Evolutionary conservation across 179 eudicot genomes (phyloP).

Genomic region (Heliamphora pulchella): DNA sequence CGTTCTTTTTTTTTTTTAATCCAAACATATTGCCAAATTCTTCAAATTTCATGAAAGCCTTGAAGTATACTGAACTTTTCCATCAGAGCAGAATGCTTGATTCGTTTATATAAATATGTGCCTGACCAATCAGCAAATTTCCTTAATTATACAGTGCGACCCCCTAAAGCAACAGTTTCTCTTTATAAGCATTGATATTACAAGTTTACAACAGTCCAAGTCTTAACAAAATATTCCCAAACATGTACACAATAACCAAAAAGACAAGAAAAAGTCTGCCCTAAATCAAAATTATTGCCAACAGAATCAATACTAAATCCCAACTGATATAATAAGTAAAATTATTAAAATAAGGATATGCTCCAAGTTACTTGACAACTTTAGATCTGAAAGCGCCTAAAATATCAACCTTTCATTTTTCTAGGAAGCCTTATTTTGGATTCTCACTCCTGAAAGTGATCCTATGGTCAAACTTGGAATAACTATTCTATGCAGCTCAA

Average conservation of each 20-base stretch:
- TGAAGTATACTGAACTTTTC: background rate
- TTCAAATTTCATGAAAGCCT: background rate
- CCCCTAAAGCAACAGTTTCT: background rate
- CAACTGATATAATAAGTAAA: background rate
- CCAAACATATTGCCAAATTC: conserved; percentile 2
- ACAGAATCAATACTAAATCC: background rate
- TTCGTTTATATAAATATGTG: background rate
- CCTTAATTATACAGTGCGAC: background rate
- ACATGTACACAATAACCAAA: background rate
- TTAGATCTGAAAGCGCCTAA: background rate
- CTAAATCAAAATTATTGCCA: background rate
- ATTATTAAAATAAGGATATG: background rate
- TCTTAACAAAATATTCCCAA: background rate
- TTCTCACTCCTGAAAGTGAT: background rate
- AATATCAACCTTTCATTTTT: conserved; percentile 4
- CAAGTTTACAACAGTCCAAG: background rate
- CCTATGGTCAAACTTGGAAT: background rate
- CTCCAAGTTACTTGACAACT: background rate
- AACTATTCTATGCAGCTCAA: background rate
- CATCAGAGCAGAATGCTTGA: background rate
- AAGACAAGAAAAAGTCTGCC: background rate
- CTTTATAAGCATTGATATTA: background rate
- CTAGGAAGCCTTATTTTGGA: background rate
- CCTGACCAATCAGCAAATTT: conserved; percentile 4
- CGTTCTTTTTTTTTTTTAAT: background rate